Conservation (phyloP, 179 eudicot species). For the Sideroxylon spinosum region DNA sequence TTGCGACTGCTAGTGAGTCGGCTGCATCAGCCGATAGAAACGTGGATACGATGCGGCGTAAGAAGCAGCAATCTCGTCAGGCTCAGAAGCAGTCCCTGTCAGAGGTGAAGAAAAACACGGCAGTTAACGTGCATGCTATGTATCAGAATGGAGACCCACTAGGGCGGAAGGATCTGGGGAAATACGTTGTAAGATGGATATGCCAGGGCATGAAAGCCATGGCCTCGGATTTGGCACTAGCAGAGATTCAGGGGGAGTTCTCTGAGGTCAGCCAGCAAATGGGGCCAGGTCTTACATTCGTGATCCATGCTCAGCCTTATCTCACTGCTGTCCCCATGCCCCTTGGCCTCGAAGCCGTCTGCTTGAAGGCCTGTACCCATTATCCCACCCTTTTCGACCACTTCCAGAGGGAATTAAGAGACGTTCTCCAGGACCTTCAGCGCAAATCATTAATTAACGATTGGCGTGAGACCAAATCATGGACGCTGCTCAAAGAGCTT, state of each 20-base stretch:
- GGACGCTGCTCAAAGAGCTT: constrained; percentile 74
- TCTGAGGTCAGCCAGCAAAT: constrained; percentile 50
- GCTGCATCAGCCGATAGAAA: neutral
- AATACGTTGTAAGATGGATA: constrained; percentile 64
- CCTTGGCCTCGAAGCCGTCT: constrained; percentile 58
- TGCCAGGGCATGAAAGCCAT: constrained; percentile 72
- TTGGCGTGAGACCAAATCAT: constrained; percentile 62
- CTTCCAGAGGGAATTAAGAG: constrained; percentile 79
- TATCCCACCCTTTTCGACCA: constrained; percentile 81
- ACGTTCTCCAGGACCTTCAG: constrained; percentile 58
- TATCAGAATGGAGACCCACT: constrained; percentile 69
- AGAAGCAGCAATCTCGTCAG: constrained; percentile 3
- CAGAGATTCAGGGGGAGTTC: constrained; percentile 71
- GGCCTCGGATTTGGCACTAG: constrained; percentile 59
- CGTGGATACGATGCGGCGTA: neutral
- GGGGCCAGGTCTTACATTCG: constrained; percentile 73
- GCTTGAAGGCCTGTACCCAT: constrained; percentile 80
- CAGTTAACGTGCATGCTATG: constrained; percentile 26
- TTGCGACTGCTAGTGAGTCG: neutral
- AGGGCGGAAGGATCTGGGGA: constrained; percentile 69
- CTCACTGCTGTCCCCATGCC: constrained; percentile 82
- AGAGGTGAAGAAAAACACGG: neutral
- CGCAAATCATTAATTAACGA: constrained; percentile 28
- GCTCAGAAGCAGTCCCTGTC: neutral
- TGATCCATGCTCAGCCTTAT: constrained; percentile 80